phyloP scores from a whole-genome alignment of 2,329 filamentous ascomycete species.

The Fusarium neocosmosporiellum region DNA sequence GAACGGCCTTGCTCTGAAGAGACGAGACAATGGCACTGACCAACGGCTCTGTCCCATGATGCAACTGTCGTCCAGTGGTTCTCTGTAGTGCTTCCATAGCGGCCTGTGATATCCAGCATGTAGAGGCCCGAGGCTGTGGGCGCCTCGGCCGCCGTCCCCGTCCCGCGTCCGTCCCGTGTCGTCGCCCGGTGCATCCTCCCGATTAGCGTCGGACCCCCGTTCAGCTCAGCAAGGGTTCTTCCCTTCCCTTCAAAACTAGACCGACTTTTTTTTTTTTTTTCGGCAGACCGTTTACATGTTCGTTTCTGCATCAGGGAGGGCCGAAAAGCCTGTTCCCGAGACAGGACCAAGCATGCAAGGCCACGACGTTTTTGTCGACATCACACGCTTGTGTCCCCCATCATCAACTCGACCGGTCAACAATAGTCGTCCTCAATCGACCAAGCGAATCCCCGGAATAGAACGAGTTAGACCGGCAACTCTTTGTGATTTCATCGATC shows the following conservation, averaged over 20 bases:
- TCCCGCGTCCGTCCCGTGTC: slow-evolving; percentile 12
- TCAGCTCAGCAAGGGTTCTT: slow-evolving; percentile 3
- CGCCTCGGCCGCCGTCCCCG: background rate
- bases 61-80: background rate
- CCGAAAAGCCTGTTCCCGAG: slow-evolving; percentile 14
- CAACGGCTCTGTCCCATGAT: background rate
- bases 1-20: background rate
- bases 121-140: background rate
- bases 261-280: slow-evolving; percentile 27
- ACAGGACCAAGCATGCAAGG: slow-evolving; percentile 23
- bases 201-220: slow-evolving; percentile 21
- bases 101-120: background rate
- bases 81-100: background rate
- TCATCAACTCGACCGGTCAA: slow-evolving; percentile 36
- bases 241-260: slow-evolving; percentile 8
- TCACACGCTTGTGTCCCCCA: slow-evolving; percentile 30
- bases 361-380: slow-evolving; percentile 18
- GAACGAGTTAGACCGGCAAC: background rate
- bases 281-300: slow-evolving; percentile 7
- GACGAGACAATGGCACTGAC: background rate
- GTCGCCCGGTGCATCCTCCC: slow-evolving; percentile 26
- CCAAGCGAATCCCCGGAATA: slow-evolving; percentile 11
- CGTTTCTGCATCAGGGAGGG: slow-evolving; percentile 15
- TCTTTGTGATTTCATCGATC: slow-evolving; percentile 13
- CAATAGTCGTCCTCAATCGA: slow-evolving; percentile 1